Evolutionary conservation across 768 basidiomycete genomes (phyloP).

Genomic region (Leccinum obscurum): DNA sequence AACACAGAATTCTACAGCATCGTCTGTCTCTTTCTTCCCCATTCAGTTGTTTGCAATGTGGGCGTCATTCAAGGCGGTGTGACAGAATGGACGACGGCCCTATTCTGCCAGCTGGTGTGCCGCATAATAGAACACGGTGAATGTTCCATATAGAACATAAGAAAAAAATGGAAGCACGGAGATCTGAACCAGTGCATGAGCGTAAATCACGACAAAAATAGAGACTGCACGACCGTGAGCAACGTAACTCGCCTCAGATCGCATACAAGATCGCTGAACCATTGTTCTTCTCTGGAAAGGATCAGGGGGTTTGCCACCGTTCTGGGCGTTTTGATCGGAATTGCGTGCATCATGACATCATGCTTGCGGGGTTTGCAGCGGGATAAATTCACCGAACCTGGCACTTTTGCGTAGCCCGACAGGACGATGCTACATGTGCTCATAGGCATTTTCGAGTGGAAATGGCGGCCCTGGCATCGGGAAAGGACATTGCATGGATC

Average conservation of each 20-base stretch:
- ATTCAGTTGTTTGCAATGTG: background rate
- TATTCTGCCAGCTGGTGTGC: background rate
- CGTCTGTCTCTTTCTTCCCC: background rate
- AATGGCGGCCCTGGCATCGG: background rate
- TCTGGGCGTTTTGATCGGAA: background rate
- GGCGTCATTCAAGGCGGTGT: background rate
- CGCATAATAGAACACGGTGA: background rate
- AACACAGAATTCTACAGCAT: background rate
- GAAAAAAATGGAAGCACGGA: background rate
- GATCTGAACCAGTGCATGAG: background rate
- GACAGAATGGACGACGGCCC: background rate
- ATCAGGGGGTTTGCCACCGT: background rate
- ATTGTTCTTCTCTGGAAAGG: background rate
- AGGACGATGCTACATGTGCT: background rate
- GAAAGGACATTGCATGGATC: background rate
- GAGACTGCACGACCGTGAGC: background rate
- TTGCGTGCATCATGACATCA: background rate
- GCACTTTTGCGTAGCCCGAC: no score
- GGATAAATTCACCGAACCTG: background rate
- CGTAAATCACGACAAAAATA: no score
- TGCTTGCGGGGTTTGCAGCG: background rate
- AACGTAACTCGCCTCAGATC: background rate
- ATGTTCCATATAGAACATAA: background rate
- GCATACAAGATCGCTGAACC: background rate
- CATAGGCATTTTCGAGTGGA: background rate